These are phyloP conservation scores for Viola odorata DNA, from an alignment of 345 rosid species.

Conservation along the genomic window DNA sequence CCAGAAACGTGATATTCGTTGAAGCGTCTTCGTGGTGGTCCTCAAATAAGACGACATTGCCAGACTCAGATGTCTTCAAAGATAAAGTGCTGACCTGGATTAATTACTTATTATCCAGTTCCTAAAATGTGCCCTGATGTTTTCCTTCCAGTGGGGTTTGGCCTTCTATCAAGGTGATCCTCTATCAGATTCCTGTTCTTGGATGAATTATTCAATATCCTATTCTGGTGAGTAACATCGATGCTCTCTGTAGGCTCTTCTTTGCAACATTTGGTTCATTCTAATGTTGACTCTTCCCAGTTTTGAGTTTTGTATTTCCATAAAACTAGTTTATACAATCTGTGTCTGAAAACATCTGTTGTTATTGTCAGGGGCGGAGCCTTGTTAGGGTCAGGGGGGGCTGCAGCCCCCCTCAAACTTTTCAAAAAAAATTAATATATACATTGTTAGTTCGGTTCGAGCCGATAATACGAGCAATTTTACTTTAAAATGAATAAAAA, in stretches of 20 bases:
- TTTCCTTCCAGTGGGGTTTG: slow-evolving; percentile 64
- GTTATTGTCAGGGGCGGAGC: too few relatives aligned
- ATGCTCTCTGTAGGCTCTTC: not conserved
- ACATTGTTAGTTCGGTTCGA: too few relatives aligned
- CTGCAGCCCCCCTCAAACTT: too few relatives aligned
- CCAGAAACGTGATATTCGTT: too few relatives aligned
- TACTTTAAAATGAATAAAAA: too few relatives aligned
- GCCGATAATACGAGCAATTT: too few relatives aligned
- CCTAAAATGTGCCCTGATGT: slow-evolving; percentile 13
- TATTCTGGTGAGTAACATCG: slow-evolving; percentile 42
- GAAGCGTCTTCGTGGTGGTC: too few relatives aligned
- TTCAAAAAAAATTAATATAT: too few relatives aligned
- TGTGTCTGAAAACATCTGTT: not conserved
- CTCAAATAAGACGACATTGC: too few relatives aligned
- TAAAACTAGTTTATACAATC: not conserved
- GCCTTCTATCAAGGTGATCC: slow-evolving; percentile 64
- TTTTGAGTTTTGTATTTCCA: not conserved
- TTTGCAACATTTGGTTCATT: not conserved
- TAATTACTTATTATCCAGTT: not conserved
- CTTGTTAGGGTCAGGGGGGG: too few relatives aligned
- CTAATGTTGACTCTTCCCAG: too few relatives aligned
- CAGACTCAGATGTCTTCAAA: too few relatives aligned
- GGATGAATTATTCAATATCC: slow-evolving; percentile 86
- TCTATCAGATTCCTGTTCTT: slow-evolving; percentile 68
- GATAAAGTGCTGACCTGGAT: slow-evolving; percentile 7